These are phyloP conservation scores for Akanthomyces lecanii DNA, from an alignment of 2,329 filamentous ascomycete genomes.

Conservation along the genomic window DNA sequence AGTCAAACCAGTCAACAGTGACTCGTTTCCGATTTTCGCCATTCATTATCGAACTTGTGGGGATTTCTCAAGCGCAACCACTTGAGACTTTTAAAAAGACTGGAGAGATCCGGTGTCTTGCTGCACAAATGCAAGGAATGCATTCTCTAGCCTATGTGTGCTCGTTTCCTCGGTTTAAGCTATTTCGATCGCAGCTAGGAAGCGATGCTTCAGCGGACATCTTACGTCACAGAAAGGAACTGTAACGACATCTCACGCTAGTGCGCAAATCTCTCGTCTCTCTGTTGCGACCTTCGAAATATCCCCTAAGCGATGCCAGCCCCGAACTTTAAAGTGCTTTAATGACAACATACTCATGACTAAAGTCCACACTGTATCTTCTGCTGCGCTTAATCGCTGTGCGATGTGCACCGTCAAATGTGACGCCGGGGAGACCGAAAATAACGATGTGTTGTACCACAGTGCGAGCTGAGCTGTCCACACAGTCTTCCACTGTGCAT, in stretches of 20 bases:
- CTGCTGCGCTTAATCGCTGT: neutral
- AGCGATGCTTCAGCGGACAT: neutral
- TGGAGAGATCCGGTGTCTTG: neutral
- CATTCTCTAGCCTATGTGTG: neutral
- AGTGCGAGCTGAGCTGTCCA: neutral
- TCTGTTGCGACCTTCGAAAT: neutral
- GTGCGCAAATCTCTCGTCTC: neutral
- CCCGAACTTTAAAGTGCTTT: neutral
- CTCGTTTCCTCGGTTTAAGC: neutral
- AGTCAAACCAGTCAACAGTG: neutral
- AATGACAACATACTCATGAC: neutral
- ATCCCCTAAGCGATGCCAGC: neutral
- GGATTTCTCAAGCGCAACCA: too few relatives aligned
- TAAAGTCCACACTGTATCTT: neutral
- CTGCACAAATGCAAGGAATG: neutral
- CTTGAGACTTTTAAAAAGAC: neutral
- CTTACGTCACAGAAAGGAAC: neutral
- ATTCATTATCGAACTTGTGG: neutral
- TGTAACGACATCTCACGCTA: neutral
- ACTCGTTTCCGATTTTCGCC: constrained; percentile 1
- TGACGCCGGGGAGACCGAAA: too few relatives aligned
- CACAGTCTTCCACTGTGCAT: too few relatives aligned
- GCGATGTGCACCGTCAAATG: too few relatives aligned
- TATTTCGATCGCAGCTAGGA: neutral
- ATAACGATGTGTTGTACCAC: neutral